phyloP scores from a whole-genome alignment of 768 basidiomycete species.

The Cystofilobasidium ferigula region DNA sequence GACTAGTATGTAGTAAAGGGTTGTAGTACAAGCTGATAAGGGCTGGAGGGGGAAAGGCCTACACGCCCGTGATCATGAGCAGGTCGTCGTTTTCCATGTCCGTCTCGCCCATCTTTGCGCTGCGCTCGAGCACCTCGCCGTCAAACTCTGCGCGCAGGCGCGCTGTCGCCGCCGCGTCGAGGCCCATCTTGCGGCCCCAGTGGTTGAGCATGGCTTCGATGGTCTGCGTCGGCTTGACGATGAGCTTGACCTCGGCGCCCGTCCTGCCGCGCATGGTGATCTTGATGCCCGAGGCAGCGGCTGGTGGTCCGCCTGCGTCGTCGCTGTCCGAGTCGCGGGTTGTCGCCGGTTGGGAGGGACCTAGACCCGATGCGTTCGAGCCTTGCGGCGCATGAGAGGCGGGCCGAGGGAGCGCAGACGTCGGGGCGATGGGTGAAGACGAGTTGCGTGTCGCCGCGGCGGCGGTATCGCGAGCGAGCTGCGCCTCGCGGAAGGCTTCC shows the following conservation, averaged over 20 bases:
- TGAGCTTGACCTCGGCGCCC: not conserved
- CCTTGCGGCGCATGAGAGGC: not conserved
- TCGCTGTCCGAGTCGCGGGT: not conserved
- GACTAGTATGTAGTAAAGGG: no score
- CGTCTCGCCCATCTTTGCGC: not conserved
- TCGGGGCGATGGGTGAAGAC: not conserved
- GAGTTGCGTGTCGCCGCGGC: not conserved
- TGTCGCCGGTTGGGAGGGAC: not conserved
- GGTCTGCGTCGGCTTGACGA: slow-evolving; percentile 3
- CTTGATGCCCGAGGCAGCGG: not conserved
- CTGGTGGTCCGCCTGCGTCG: not conserved
- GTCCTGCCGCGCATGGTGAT: not conserved
- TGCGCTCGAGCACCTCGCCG: not conserved
- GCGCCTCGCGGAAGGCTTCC: not conserved
- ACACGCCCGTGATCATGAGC: not conserved
- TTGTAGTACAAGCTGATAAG: no score
- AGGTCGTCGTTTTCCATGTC: not conserved
- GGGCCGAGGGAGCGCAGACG: not conserved
- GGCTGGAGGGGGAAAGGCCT: no score
- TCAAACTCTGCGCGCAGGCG: not conserved
- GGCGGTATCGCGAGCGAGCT: not conserved
- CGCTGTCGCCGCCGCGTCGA: not conserved
- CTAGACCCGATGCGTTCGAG: not conserved
- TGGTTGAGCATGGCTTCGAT: not conserved
- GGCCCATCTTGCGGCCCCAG: not conserved